Percentiles rank a stretch among this genome's conserved stretches.
Evolutionary conservation across 2,329 filamentous ascomycete species (phyloP).

Genomic region (Aureobasidium sp.): DNA sequence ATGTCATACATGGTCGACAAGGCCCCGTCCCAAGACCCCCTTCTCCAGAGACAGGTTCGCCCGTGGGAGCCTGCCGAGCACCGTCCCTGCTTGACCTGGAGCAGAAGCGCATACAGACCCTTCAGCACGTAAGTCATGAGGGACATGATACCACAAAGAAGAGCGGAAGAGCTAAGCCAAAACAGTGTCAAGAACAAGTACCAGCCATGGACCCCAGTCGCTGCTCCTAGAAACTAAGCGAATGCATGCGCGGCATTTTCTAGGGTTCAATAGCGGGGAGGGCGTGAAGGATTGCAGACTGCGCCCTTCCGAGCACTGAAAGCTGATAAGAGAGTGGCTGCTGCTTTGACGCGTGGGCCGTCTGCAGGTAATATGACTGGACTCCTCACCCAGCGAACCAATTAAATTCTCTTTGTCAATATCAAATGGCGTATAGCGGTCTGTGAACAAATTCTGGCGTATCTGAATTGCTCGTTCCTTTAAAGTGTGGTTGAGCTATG

Average conservation of each 20-base stretch:
- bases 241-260: constrained; percentile 4
- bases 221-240: constrained; percentile 31
- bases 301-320: background rate
- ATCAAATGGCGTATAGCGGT: constrained; percentile 11
- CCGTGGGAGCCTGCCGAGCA: constrained; percentile 71
- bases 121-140: constrained; percentile 77
- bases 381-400: constrained; percentile 1
- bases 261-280: background rate
- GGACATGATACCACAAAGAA: background rate
- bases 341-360: background rate
- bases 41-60: constrained; percentile 60
- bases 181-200: constrained; percentile 45
- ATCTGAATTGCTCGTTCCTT: background rate
- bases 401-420: constrained; percentile 13
- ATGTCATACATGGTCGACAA: constrained; percentile 89
- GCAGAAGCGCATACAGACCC: constrained; percentile 76
- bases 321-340: constrained; percentile 9
- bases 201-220: constrained; percentile 41
- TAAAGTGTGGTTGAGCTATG: background rate
- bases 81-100: constrained; percentile 67
- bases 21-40: constrained; percentile 68
- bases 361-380: constrained; percentile 7
- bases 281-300: constrained; percentile 9
- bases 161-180: background rate
- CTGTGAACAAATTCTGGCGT: constrained; percentile 1